Evolutionary conservation across 345 rosid genomes (phyloP), one percentile per base, ranked within the genome.

Genomic region (Nasturtium officinale): DNA sequence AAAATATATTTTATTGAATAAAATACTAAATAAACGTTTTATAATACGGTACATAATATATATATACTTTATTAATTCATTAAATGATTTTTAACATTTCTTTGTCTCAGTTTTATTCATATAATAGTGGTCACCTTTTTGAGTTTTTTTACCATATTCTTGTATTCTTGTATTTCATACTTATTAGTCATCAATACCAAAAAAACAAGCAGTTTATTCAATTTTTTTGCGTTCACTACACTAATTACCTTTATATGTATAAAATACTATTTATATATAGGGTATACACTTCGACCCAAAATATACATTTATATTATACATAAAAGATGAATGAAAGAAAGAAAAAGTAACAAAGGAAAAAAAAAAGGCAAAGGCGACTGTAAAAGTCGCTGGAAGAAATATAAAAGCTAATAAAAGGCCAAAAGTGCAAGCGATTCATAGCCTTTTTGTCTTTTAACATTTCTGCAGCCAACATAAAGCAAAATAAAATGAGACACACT

Each of bases 391-490:
- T 15, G 60, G 26, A 42, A 54, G 9, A 54, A 28, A 53, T 11
- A 46, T 70, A 35, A 71, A 60, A 61, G 60, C n/a, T 50, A 26
- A 71, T 58, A 9, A 47, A 71, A 71, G 12, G 50, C n/a, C 5
- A 42, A 45, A 70, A 47, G 26, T 38, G 12, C 2, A 42, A 15
- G 7, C 9, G 40, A 54, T 9, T 16, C 70, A 30, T 7, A 29
- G 13, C 33, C 3, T 48, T 71, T 37, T 52, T 61, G 7, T 15
- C 25, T 23, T 35, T 9, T 9, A 45, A 57, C 3, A 30, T 20
- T 30, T 57, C 10, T 35, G 32, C 74, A 69, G 11, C 56, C 33
- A 68, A 35, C 5, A 23, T 67, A 37, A 67, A 38, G 71, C 48
- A 45, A n/a, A 1, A 45, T 45, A 45, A 43, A 43, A 67, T 23